phyloP scores from a whole-genome alignment of 345 rosid genomes.

The Linum trigynum region DNA sequence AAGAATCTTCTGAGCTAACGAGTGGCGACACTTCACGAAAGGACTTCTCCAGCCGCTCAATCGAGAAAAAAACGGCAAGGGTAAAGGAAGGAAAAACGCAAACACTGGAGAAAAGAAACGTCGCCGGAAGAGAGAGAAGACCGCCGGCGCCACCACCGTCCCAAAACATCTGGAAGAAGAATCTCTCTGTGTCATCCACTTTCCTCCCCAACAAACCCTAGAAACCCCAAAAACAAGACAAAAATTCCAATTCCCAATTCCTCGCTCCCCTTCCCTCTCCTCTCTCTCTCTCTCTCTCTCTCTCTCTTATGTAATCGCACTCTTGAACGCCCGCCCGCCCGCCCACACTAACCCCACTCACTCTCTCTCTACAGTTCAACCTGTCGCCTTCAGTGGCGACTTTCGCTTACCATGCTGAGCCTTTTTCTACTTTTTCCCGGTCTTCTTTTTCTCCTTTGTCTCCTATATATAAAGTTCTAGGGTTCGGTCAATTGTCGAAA shows the following conservation, averaged over 20 bases:
- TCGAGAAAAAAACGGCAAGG: no score
- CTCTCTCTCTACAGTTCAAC: slow-evolving; percentile 41
- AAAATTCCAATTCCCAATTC: neutral
- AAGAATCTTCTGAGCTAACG: no score
- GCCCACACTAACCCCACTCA: slow-evolving; percentile 49
- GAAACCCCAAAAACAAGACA: slow-evolving; percentile 4
- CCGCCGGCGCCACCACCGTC: neutral
- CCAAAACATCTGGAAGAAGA: neutral
- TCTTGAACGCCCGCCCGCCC: slow-evolving; percentile 5
- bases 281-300: slow-evolving; percentile 27
- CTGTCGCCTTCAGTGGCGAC: slow-evolving; percentile 97
- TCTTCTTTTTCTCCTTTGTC: slow-evolving; percentile 14
- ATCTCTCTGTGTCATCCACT: neutral
- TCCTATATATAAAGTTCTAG: slow-evolving; percentile 28
- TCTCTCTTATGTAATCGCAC: slow-evolving; percentile 3
- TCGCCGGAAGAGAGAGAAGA: neutral
- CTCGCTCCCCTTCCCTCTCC: slow-evolving; percentile 22
- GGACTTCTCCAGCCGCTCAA: no score
- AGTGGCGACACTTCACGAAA: no score
- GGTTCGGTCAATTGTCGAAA: slow-evolving; percentile 33
- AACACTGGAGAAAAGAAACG: neutral
- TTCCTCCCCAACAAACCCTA: neutral
- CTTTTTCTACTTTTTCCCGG: slow-evolving; percentile 14
- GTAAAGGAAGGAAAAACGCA: no score
- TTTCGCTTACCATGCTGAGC: slow-evolving; percentile 42